These are phyloP conservation scores for Voacanga thouarsii DNA, from an alignment of 257 asterid genomes.

Conservation along the genomic window DNA sequence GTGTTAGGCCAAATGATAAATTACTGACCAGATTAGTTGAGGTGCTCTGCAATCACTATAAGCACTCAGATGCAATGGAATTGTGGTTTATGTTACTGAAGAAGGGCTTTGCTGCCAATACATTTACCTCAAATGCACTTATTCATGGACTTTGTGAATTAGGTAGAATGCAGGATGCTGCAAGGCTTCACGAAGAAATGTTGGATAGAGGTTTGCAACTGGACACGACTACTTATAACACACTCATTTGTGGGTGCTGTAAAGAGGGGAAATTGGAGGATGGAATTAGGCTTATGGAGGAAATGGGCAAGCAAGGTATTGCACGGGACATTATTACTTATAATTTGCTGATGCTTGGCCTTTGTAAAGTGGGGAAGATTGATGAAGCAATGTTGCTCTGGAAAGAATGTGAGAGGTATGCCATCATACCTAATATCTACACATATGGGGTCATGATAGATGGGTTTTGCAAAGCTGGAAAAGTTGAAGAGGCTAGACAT, in stretches of 20 bases:
- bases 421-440: conserved; percentile 46
- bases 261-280: conserved; percentile 54
- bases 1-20: conserved; percentile 52
- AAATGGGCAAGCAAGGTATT: conserved; percentile 60
- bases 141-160: conserved; percentile 62
- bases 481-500: conserved; percentile 52
- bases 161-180: conserved; percentile 57
- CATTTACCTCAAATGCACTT: conserved; percentile 54
- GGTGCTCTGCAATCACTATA: conserved; percentile 63
- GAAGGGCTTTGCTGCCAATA: conserved; percentile 37
- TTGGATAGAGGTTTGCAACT: conserved; percentile 34
- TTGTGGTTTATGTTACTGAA: conserved; percentile 49
- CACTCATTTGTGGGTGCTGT: conserved; percentile 65
- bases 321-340: conserved; percentile 55
- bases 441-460: conserved; percentile 63
- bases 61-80: conserved; percentile 63
- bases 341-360: conserved; percentile 51
- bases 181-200: conserved; percentile 48
- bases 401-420: conserved; percentile 58
- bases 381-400: conserved; percentile 72
- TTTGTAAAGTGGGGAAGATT: conserved; percentile 49
- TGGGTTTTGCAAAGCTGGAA: conserved; percentile 62
- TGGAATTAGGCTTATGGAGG: conserved; percentile 59
- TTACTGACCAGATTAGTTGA: conserved; percentile 65
- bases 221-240: conserved; percentile 65